Conservation (phyloP, 202 grass and related monocot species). For the Elaeis oleifera region DNA sequence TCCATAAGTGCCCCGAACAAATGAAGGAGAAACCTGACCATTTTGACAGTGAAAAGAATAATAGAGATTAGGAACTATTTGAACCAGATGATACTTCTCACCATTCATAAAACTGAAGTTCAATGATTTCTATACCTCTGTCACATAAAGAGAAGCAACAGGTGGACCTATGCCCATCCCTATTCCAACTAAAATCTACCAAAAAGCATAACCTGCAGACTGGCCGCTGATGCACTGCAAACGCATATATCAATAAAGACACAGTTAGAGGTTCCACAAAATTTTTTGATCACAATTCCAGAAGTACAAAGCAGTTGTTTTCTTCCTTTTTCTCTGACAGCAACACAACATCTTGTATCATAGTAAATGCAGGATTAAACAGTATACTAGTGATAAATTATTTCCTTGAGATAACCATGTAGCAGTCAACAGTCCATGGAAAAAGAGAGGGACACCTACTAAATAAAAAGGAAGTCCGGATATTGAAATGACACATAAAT, state of each 20-base stretch:
- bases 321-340: no score
- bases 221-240: slow-evolving; percentile 69
- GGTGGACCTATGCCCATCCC: slow-evolving; percentile 96
- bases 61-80: slow-evolving; percentile 14
- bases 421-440: no score
- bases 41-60: slow-evolving; percentile 11
- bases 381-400: no score
- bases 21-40: slow-evolving; percentile 77
- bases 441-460: no score
- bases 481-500: no score
- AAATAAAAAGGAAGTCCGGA: no score
- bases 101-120: background rate
- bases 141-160: slow-evolving; percentile 82
- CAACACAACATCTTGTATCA: no score
- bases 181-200: slow-evolving; percentile 98
- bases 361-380: no score
- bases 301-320: no score
- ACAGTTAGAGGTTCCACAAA: no score
- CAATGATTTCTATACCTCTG: slow-evolving; percentile 44
- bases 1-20: slow-evolving; percentile 81
- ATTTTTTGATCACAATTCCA: no score
- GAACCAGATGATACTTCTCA: background rate
- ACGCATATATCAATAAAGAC: background rate
- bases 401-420: no score
- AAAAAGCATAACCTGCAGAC: slow-evolving; percentile 79